Percentiles rank a stretch among this genome's conserved stretches.
These are phyloP conservation scores for Angophora floribunda DNA, from an alignment of 345 rosid genomes.

Conservation along the genomic window DNA sequence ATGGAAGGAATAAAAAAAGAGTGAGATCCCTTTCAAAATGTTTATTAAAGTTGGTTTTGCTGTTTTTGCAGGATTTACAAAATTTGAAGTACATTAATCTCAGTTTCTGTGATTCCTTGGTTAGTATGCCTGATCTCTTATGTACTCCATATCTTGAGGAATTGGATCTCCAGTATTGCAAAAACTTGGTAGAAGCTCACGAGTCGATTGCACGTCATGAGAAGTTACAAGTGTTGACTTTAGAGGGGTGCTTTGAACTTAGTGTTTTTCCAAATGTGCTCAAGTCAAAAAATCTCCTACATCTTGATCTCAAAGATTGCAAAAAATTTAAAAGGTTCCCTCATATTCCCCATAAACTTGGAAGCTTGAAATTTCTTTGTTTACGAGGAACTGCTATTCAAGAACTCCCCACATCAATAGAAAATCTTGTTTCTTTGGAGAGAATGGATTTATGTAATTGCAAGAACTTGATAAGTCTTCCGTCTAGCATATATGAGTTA, in stretches of 20 bases:
- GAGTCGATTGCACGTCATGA: not conserved
- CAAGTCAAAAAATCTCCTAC: not conserved
- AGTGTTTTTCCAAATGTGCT: not conserved
- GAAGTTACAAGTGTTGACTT: too few relatives aligned
- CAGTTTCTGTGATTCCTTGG: not conserved
- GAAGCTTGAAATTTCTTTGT: not conserved
- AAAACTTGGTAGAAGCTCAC: not conserved
- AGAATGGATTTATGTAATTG: rapidly evolving
- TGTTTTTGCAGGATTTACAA: not conserved
- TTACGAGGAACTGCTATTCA: rapidly evolving
- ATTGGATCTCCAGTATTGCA: not conserved
- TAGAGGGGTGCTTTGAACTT: not conserved
- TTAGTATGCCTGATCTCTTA: not conserved
- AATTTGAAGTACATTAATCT: not conserved
- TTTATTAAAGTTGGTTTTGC: not conserved
- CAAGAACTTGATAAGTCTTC: rapidly evolving
- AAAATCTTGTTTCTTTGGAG: not conserved
- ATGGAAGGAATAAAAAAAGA: not conserved
- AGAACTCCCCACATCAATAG: not conserved
- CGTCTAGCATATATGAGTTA: not conserved
- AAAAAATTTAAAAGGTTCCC: not conserved
- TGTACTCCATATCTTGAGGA: not conserved
- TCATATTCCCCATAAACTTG: not conserved
- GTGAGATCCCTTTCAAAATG: not conserved
- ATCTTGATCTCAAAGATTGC: not conserved